Conservation (phyloP, 208 protist species). For the Crithidia expoeki region DNA sequence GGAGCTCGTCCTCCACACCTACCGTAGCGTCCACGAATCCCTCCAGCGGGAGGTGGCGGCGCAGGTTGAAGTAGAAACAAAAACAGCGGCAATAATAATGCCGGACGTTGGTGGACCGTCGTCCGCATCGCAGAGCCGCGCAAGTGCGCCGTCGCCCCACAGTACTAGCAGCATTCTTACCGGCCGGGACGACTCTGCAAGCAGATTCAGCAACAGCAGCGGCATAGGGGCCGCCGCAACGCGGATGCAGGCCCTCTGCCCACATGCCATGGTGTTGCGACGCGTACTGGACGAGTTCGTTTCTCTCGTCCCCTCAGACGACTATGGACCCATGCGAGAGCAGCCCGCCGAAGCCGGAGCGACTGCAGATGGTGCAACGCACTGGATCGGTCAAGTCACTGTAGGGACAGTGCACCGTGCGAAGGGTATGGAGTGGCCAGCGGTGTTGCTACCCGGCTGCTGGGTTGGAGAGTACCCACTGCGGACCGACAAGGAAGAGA, state of each 20-base stretch:
- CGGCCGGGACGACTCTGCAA: constrained; percentile 23
- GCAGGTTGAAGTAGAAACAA: constrained; percentile 1
- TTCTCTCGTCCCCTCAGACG: constrained; percentile 66
- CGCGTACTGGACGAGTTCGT: constrained; percentile 83
- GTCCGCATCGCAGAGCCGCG: neutral
- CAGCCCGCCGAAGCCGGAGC: neutral
- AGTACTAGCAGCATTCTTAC: neutral
- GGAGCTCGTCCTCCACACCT: constrained; percentile 58
- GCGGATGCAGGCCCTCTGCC: constrained; percentile 22
- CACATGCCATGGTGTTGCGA: constrained; percentile 43
- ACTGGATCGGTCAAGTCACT: constrained; percentile 41
- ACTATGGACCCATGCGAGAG: constrained; percentile 60
- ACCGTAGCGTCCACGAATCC: constrained; percentile 24
- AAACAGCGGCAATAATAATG: neutral
- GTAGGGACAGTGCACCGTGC: constrained; percentile 84
- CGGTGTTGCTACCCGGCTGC: constrained; percentile 78
- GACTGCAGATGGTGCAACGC: neutral
- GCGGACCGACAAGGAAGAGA: constrained; percentile 53
- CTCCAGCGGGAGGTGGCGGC: constrained; percentile 17
- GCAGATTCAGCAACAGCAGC: constrained; percentile 18
- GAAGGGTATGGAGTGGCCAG: constrained; percentile 90
- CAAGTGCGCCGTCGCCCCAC: neutral
- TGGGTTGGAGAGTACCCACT: constrained; percentile 78
- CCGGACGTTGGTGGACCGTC: neutral
- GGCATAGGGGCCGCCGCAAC: constrained; percentile 1